A percentile compares a stretch with the other conserved stretches of the same genome.
Evolutionary conservation across 1,284 basidiomycete species (phyloP).

Genomic region (Afroboletus lepidellus): DNA sequence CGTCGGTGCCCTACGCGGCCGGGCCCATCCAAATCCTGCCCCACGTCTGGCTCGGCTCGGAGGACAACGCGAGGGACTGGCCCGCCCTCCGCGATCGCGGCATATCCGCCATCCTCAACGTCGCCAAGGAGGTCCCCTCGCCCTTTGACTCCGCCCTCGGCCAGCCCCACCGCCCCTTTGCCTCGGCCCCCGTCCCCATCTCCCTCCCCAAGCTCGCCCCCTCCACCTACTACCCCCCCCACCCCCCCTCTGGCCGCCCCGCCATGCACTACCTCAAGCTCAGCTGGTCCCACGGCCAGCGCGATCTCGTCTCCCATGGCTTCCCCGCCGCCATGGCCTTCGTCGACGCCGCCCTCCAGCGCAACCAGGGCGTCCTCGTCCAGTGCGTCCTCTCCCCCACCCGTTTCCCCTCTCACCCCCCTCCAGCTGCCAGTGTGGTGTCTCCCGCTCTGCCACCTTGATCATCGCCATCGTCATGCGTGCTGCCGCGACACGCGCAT

Average conservation of each 20-base stretch:
- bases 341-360: conserved; percentile 72
- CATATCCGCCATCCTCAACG: conserved; percentile 86
- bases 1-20: conserved; percentile 71
- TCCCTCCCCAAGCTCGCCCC: conserved; percentile 34
- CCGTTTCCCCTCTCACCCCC: conserved; percentile 16
- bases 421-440: conserved; percentile 91
- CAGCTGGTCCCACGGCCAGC: conserved; percentile 92
- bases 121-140: conserved; percentile 89
- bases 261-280: conserved; percentile 90
- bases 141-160: conserved; percentile 59
- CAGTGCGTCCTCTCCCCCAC: conserved; percentile 59
- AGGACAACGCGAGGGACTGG: conserved; percentile 89
- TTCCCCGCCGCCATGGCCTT: conserved; percentile 82
- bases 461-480: conserved; percentile 95
- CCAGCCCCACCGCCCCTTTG: conserved; percentile 54
- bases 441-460: conserved; percentile 91
- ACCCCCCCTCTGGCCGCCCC: conserved; percentile 65
- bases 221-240: conserved; percentile 61
- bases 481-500: conserved; percentile 73
- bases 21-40: conserved; percentile 91
- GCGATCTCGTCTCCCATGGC: conserved; percentile 76
- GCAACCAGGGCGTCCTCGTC: conserved; percentile 79
- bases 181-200: conserved; percentile 67
- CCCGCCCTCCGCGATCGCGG: conserved; percentile 65
- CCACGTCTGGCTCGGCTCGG: conserved; percentile 89